Conservation (phyloP, 768 basidiomycete genomes). For the Tulasnella sp. region DNA sequence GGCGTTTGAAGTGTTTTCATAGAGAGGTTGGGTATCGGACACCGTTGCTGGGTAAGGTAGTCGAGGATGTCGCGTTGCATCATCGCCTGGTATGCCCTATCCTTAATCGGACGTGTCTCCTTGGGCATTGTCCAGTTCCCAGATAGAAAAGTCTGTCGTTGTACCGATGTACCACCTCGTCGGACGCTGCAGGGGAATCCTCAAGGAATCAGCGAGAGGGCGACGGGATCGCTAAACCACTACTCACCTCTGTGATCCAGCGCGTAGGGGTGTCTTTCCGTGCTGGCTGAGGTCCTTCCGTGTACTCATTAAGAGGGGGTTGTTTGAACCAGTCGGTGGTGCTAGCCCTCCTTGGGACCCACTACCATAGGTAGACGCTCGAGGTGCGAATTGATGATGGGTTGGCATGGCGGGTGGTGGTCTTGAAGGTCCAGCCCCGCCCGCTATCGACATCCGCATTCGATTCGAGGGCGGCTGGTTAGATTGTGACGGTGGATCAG, state of each 20-base stretch:
- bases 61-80: slow-evolving; percentile 67
- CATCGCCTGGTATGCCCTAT: slow-evolving; percentile 55
- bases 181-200: slow-evolving; percentile 46
- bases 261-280: slow-evolving; percentile 45
- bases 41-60: slow-evolving; percentile 35
- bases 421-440: slow-evolving; percentile 44
- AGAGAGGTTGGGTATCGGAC: slow-evolving; percentile 35
- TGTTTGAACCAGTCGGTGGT: slow-evolving; percentile 23
- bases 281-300: slow-evolving; percentile 40
- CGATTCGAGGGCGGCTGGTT: slow-evolving; percentile 17
- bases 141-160: slow-evolving; percentile 32
- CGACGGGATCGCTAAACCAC: neutral
- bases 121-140: slow-evolving; percentile 42
- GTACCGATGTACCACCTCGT: slow-evolving; percentile 35
- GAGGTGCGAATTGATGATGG: slow-evolving; percentile 32
- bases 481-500: slow-evolving; percentile 19
- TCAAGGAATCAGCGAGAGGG: slow-evolving; percentile 1
- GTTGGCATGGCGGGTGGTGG: slow-evolving; percentile 19
- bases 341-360: slow-evolving; percentile 33
- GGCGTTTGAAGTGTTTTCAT: slow-evolving; percentile 61
- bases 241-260: slow-evolving; percentile 12
- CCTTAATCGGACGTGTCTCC: slow-evolving; percentile 69
- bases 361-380: slow-evolving; percentile 57
- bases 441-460: slow-evolving; percentile 62
- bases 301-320: slow-evolving; percentile 56